Base-by-base conservation (phyloP, 2,329 filamentous ascomycete genomes). In the Arachnopeziza araneosa region DNA sequence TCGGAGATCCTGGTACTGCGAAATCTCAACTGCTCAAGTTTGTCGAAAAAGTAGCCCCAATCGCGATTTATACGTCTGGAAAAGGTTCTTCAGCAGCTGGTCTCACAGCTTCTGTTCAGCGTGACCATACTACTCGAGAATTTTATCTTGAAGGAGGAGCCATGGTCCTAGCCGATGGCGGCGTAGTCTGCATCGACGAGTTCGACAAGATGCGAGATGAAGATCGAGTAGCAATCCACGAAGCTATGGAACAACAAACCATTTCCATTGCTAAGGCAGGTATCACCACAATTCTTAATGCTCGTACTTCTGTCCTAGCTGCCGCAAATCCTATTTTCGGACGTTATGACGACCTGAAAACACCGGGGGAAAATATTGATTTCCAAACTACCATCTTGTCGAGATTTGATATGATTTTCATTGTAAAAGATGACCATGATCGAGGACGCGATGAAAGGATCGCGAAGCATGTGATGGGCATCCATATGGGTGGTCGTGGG, bases 171-270 rank as follows among this genome's bases (percentile, higher is more conserved):
- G 95, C 95, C 3, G 95, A 99, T 67, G 93, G 93, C 1, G 95
- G 95, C 69, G 93, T 98, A 0, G 95, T 98, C 10, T 98, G 95
- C 75, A 99, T 99, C 68, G 95, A 99, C 72, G 95, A 99, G 76
- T 99, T 99, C 72, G 95, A 99, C 79, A 99, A 99, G 80, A 99
- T 99, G 95, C 84, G 95, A 64, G 95, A 99, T 72, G 95, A 99
- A 75, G 95, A 99, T 70, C 85, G 95, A 68, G 95, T 98, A 7
- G 95, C 95, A 1, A 99, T 99, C 67, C 95, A 99, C 80, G 95
- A 99, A 83, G 95, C 95, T 60, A 99, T 99, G 95, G 95, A 99
- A 74, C 95, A 99, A 77, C 95, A 99, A 75, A 99, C 95, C 0
- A 99, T 99, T 63, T 98, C 95, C 12, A 98, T 99, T 69, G 95